Base-by-base conservation (phyloP, 192 early-diverging fungal genomes). In the Coemansia sp. region DNA sequence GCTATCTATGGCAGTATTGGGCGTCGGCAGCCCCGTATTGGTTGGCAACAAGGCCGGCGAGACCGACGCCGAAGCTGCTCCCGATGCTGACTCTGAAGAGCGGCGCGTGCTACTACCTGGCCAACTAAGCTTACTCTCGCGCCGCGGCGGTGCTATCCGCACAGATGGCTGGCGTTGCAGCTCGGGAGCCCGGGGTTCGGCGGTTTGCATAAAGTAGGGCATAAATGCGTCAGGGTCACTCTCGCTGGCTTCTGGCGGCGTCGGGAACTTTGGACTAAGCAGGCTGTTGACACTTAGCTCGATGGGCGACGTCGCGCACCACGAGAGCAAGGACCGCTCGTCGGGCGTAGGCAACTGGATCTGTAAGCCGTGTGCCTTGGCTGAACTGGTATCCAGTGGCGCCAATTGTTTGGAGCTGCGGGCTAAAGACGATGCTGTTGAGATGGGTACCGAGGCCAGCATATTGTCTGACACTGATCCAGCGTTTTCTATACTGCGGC, bases 181-280 rank as follows among this genome's bases (percentile, higher is more conserved):
- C 50, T 82, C 79, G 6, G 63, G 71, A 17, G 72, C 79, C 29
- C 61, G 62, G 31, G 79, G 74, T 48, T 77, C 60, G 6, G 46
- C 68, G 29, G 54, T 66, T n/a, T 70, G 65, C 79, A 82, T 82
- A 36, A 41, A 65, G 57, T 82, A 72, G 35, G 79, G 79, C 35
- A 64, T 73, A 39, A 82, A 82, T 36, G 46, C 76, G 9, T 27
- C 14, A 6, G 73, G 36, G 36, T 66, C 67, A 16, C 45, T 45
- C 31, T 34, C 36, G 21, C 27, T 59, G 14, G 70, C 21, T 7
- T 45, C 31, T 1, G 64, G 45, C 0, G 74, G 67, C 50, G 70
- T 57, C 21, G 73, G 70, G 51, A 81, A 62, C 56, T 69, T 75
- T 34, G 68, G 74, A 29, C 74, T 76, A 17, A 40, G 7, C 54